Conservation (phyloP, 2,329 filamentous ascomycete genomes). For the Pseudocercospora crystallina region DNA sequence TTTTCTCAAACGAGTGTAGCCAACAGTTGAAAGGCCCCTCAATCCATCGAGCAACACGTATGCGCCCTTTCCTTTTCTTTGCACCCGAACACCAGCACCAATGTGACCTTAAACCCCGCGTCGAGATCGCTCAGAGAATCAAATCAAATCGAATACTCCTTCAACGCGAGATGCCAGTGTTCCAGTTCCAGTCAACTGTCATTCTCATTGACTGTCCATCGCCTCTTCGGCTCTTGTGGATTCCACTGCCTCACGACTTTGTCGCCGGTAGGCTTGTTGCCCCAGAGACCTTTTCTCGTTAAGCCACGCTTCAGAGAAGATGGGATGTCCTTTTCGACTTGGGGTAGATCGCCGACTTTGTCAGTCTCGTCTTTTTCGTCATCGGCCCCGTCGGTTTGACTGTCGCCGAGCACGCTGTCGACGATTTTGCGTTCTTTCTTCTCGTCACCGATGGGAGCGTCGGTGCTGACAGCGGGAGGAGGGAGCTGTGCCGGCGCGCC, state of each 20-base stretch:
- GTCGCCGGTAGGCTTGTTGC: conserved; percentile 23
- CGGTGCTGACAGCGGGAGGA: background rate
- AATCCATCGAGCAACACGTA: too few species aligned
- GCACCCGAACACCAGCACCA: conserved; percentile 5
- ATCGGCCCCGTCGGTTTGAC: conserved; percentile 8
- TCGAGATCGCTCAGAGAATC: background rate
- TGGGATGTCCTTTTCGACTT: conserved; percentile 21
- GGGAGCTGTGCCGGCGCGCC: background rate
- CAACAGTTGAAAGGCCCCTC: too few species aligned
- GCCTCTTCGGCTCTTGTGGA: conserved; percentile 20
- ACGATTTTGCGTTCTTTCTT: conserved; percentile 9
- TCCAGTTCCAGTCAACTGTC: conserved; percentile 18
- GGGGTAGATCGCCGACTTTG: conserved; percentile 18
- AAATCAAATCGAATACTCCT: conserved; percentile 8
- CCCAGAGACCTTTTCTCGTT: conserved; percentile 45
- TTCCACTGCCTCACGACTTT: conserved; percentile 17
- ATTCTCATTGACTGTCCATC: conserved; percentile 24
- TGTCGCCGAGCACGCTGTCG: conserved; percentile 18
- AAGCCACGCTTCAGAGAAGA: conserved; percentile 25
- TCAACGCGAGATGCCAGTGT: conserved; percentile 12
- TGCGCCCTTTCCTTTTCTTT: too few species aligned
- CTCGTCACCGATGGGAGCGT: background rate
- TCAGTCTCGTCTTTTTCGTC: conserved; percentile 17
- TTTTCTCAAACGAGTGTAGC: too few species aligned
- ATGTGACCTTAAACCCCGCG: background rate